Conservation (phyloP, 192 early-diverging fungal genomes). For the Coemansia sp. region DNA sequence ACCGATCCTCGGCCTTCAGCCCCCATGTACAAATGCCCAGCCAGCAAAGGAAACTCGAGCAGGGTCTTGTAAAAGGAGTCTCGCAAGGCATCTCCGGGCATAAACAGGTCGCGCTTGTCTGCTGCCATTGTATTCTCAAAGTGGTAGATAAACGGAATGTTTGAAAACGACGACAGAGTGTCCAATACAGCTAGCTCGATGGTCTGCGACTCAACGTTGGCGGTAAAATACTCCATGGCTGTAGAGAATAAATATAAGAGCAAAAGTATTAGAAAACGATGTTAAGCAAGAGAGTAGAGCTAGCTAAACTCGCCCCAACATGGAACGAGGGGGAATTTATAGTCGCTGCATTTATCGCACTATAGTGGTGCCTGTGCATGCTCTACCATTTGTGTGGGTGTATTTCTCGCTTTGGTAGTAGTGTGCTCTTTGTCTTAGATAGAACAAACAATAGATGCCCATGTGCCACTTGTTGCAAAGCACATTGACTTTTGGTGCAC, state of each 20-base stretch:
- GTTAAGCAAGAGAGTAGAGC: not conserved
- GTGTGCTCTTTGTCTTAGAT: not conserved
- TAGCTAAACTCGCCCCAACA: not conserved
- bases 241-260: not conserved
- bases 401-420: not conserved
- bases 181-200: slow-evolving; percentile 19
- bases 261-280: not conserved
- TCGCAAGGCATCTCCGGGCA: slow-evolving; percentile 17
- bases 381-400: too few species aligned
- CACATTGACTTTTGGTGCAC: not conserved
- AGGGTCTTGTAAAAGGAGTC: slow-evolving; percentile 21
- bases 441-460: not conserved
- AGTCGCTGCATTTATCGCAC: not conserved
- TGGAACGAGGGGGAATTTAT: not conserved
- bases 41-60: slow-evolving; percentile 28
- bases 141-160: slow-evolving; percentile 19
- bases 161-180: slow-evolving; percentile 14
- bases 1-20: not conserved
- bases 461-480: not conserved
- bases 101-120: slow-evolving; percentile 15
- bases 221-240: not conserved
- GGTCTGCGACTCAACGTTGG: slow-evolving; percentile 9
- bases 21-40: slow-evolving; percentile 9
- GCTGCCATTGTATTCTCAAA: slow-evolving; percentile 15
- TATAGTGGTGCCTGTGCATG: not conserved